Evolutionary conservation across 805 yeast genomes (phyloP).

Genomic region (Naumovozyma castellii): DNA sequence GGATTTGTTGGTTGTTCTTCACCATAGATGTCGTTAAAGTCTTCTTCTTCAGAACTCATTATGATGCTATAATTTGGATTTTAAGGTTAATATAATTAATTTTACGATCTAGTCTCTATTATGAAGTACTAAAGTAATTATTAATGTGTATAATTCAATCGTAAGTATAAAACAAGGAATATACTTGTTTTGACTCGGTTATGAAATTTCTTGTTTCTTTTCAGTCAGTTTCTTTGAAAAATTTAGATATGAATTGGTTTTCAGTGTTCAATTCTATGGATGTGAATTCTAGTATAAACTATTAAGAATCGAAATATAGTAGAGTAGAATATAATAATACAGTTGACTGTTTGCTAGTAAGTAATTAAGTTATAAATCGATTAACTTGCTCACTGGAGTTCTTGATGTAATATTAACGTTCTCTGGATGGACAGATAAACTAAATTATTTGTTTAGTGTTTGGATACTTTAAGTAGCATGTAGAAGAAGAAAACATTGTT

Average conservation of each 20-base stretch:
- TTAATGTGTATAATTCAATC: neutral
- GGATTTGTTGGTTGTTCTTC: slow-evolving; percentile 23
- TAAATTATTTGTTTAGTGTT: neutral
- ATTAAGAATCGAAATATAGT: neutral
- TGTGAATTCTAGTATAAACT: neutral
- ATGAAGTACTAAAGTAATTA: neutral
- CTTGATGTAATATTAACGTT: too few relatives aligned
- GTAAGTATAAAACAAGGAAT: neutral
- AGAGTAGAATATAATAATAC: neutral
- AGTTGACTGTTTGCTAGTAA: neutral
- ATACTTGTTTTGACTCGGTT: too few relatives aligned
- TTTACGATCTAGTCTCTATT: neutral
- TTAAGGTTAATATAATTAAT: neutral
- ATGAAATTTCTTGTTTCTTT: neutral
- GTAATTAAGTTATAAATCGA: neutral
- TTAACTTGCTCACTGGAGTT: neutral
- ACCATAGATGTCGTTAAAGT: slow-evolving; percentile 83
- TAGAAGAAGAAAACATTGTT: neutral
- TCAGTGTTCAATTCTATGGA: neutral
- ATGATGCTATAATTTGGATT: slow-evolving; percentile 5
- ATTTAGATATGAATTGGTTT: neutral
- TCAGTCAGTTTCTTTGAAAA: neutral
- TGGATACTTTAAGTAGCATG: neutral
- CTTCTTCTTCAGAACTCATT: slow-evolving; percentile 84
- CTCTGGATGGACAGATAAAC: neutral